Base-by-base conservation (phyloP, 1,284 basidiomycete genomes). In the Cryptococcus sp. region DNA sequence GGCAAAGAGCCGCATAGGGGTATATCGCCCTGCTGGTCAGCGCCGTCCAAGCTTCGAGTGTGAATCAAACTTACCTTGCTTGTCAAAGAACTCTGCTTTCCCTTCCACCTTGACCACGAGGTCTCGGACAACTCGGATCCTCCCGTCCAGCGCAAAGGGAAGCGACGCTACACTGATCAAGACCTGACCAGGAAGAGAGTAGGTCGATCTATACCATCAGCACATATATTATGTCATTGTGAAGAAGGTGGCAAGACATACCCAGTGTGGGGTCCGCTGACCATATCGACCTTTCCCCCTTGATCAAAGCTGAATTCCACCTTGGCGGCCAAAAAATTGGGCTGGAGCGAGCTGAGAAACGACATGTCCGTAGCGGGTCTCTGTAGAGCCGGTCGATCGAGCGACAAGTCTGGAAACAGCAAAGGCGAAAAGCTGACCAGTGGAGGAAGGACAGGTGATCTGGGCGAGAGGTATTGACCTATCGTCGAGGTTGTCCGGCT, bases 61-160 rank as follows among this genome's bases (percentile, higher is more conserved):
- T 14, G 28, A 37, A 22, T 11, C 22, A 6, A 2, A 50, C 70
- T 55, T 44, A 68, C 71, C 66, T 14, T 54, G 39, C 34, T 62
- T 59, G 42, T 73, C 70, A 48, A 54, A 65, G 47, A 59, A 73
- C 48, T 73, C 71, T 11, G 61, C 55, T 52, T 68, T 67, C 11
- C 68, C 69, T 45, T 73, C 71, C 37, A 70, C 50, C 4, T 52
- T 39, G 3, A 73, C n/a, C 18, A 48, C 53, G 4, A 73, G 48
- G 16, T 60, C 56, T 35, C 51, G 56, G 7, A 71, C 37, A 21
- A 63, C 53, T 33, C 58, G 45, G 24, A 50, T 16, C 9, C 58
- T 45, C 16, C 50, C 51, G 22, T 55, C 42, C 19, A 56, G 35
- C 14, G 46, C 31, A 3, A 43, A 24, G 16, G 64, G 61, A 2